Evolutionary conservation across 768 basidiomycete species (phyloP).

Genomic region (Nidularia pulvinata): DNA sequence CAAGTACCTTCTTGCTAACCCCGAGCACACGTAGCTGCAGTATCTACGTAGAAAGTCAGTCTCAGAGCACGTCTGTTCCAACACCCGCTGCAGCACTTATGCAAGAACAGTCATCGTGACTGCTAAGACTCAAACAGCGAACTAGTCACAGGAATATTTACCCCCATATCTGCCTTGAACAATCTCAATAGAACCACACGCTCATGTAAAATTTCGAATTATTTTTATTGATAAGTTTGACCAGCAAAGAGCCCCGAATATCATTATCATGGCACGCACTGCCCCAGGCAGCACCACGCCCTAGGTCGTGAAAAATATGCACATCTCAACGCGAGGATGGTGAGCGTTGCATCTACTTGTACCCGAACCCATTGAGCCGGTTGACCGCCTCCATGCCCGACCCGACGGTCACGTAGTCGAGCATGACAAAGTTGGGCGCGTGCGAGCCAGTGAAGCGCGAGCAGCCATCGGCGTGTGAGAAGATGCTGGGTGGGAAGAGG

Average conservation of each 20-base stretch:
- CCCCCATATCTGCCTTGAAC: no score
- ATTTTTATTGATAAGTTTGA: background rate
- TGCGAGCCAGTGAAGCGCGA: slow-evolving; percentile 40
- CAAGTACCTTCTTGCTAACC: background rate
- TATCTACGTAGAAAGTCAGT: no score
- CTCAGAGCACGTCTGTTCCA: no score
- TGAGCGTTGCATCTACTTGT: background rate
- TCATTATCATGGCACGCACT: background rate
- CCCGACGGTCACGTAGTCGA: slow-evolving; percentile 53
- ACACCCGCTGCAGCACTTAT: no score
- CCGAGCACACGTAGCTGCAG: no score
- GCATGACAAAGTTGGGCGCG: slow-evolving; percentile 50
- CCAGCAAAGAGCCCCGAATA: background rate
- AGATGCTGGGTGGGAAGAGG: slow-evolving; percentile 20
- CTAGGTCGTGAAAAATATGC: background rate
- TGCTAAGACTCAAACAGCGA: no score
- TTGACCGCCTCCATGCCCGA: slow-evolving; percentile 39
- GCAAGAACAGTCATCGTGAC: no score
- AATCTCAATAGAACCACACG: background rate
- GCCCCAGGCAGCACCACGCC: background rate
- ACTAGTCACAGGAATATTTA: no score
- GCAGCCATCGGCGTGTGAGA: slow-evolving; percentile 42
- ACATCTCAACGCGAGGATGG: background rate
- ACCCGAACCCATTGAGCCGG: slow-evolving; percentile 38
- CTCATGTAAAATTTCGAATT: background rate